phyloP scores from a whole-genome alignment of 148 eudicot species.

The Rhododendron ovatum region DNA sequence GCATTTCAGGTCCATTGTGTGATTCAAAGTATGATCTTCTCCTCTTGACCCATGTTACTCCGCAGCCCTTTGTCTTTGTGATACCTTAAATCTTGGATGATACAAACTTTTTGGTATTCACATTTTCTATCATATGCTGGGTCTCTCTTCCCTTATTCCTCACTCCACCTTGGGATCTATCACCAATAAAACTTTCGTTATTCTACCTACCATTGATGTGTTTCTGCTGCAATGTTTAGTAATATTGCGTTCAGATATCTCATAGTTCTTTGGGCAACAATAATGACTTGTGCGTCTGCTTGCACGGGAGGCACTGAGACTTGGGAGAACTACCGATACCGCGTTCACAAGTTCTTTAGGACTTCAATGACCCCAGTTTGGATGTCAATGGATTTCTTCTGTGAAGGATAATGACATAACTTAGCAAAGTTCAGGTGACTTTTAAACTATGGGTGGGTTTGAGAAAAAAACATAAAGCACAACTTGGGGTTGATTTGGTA shows the following conservation, averaged over 20 bases:
- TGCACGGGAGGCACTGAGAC: neutral
- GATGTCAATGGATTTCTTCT: neutral
- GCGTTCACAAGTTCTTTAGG: neutral
- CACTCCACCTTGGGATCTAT: neutral
- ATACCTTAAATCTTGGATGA: neutral
- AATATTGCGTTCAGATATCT: neutral
- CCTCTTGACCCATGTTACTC: neutral
- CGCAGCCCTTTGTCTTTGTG: neutral
- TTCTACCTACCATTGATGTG: neutral
- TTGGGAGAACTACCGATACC: neutral
- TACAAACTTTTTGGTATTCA: neutral
- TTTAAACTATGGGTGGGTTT: neutral
- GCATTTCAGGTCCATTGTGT: neutral
- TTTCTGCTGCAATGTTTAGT: neutral
- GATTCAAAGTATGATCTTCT: neutral
- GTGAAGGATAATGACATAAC: neutral
- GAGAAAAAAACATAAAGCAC: neutral
- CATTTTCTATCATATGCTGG: neutral
- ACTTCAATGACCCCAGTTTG: neutral
- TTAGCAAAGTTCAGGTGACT: neutral
- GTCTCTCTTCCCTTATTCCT: neutral
- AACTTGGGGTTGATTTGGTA: slow-evolving; percentile 3
- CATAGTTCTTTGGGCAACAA: neutral
- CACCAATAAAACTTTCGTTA: no score
- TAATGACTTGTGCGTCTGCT: neutral